phyloP scores from a whole-genome alignment of 1,139 yeast species.

The Geotrichum reessii region DNA sequence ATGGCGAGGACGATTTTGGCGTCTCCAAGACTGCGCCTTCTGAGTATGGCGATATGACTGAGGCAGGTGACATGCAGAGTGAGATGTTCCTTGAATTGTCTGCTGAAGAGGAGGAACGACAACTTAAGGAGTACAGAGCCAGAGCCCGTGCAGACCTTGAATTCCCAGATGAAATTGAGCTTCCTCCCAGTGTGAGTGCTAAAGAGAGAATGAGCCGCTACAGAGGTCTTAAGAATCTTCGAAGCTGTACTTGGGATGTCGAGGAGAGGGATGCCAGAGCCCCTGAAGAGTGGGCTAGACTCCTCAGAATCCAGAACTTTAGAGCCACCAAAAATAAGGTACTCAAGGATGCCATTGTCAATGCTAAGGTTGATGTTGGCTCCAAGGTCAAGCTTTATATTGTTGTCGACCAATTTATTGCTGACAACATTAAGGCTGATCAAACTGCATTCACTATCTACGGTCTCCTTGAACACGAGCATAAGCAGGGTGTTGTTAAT shows the following conservation, averaged over 20 bases:
- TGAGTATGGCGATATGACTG: constrained; percentile 40
- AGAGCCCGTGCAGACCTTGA: constrained; percentile 79
- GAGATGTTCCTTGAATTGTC: constrained; percentile 70
- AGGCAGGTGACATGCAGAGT: constrained; percentile 42
- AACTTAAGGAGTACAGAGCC: constrained; percentile 61
- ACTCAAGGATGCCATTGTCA: constrained; percentile 51
- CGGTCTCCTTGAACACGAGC: constrained; percentile 79
- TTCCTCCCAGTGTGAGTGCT: constrained; percentile 70
- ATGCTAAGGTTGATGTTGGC: constrained; percentile 61
- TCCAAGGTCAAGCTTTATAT: constrained; percentile 55
- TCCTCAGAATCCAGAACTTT: constrained; percentile 69
- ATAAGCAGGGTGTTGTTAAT: constrained; percentile 75
- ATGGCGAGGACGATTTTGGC: constrained; percentile 35
- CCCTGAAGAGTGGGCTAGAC: constrained; percentile 73
- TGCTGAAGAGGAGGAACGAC: constrained; percentile 79
- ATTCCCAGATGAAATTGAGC: constrained; percentile 92
- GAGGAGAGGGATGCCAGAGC: constrained; percentile 73
- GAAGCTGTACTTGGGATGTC: constrained; percentile 79
- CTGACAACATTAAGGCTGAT: constrained; percentile 22
- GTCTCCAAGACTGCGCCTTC: constrained; percentile 30
- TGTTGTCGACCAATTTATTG: constrained; percentile 52
- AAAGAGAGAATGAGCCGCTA: constrained; percentile 67
- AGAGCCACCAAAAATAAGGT: constrained; percentile 71
- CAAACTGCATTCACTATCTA: constrained; percentile 51
- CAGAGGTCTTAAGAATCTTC: constrained; percentile 80